A percentile compares a stretch with the other conserved stretches of the same genome.
phyloP scores from a whole-genome alignment of 2,329 filamentous ascomycete genomes.

The Delphinella strobiligena region DNA sequence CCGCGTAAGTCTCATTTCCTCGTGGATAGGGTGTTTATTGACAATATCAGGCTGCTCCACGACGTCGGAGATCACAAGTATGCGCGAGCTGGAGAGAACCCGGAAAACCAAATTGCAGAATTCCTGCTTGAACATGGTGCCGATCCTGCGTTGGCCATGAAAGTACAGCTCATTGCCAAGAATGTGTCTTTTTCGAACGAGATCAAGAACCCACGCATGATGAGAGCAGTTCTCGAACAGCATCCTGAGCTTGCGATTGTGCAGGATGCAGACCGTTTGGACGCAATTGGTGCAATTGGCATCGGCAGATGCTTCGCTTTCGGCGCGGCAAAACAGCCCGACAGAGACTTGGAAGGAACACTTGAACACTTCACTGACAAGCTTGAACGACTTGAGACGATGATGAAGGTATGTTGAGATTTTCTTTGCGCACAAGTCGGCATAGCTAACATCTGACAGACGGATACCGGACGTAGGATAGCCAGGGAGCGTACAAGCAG shows the following conservation, averaged over 20 bases:
- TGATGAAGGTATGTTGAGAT: constrained; percentile 36
- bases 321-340: constrained; percentile 48
- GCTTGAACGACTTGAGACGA: constrained; percentile 49
- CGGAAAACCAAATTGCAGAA: constrained; percentile 44
- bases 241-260: constrained; percentile 72
- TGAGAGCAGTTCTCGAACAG: constrained; percentile 47
- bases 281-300: constrained; percentile 78
- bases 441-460: constrained; percentile 19
- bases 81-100: constrained; percentile 34
- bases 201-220: constrained; percentile 47
- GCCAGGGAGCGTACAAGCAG: constrained; percentile 38
- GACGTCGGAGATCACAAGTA: constrained; percentile 87
- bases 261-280: constrained; percentile 86
- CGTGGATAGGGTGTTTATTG: not conserved
- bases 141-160: constrained; percentile 44
- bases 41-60: constrained; percentile 33
- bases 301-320: constrained; percentile 70
- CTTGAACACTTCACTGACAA: constrained; percentile 70
- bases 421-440: not conserved
- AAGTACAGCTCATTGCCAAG: constrained; percentile 59
- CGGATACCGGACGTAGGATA: constrained; percentile 37
- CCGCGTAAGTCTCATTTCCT: constrained; percentile 32
- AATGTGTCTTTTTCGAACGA: constrained; percentile 72
- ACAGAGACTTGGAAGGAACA: constrained; percentile 46
- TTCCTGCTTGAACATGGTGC: constrained; percentile 48